phyloP scores from a whole-genome alignment of 352 stramenopile genomes.

The Globisporangium barbulae region DNA sequence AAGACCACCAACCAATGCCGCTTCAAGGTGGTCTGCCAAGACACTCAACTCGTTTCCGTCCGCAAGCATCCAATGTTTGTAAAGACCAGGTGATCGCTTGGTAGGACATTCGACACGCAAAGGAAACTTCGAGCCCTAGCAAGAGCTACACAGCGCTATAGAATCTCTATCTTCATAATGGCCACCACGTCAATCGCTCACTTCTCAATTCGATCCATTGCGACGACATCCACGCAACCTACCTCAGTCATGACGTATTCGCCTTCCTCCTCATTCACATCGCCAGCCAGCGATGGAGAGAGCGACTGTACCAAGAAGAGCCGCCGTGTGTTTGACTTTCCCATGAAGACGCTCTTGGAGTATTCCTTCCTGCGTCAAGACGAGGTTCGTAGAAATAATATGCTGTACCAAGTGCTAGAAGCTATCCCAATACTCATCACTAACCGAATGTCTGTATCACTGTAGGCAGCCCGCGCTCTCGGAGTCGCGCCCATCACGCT shows the following conservation, averaged over 20 bases:
- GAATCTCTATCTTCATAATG: background rate
- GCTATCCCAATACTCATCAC: too few species aligned
- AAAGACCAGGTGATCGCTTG: background rate
- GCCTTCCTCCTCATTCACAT: background rate
- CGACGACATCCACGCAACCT: background rate
- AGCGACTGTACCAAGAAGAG: conserved; percentile 28
- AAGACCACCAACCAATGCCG: background rate
- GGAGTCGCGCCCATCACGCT: conserved; percentile 55
- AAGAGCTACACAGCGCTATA: background rate
- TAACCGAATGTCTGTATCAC: background rate
- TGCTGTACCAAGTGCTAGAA: too few species aligned
- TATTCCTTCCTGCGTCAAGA: conserved; percentile 51
- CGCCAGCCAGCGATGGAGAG: background rate
- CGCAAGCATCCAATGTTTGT: background rate
- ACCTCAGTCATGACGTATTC: background rate
- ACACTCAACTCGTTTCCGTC: background rate
- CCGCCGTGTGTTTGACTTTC: conserved; percentile 46
- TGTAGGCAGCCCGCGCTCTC: conserved; percentile 34
- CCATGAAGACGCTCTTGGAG: conserved; percentile 29
- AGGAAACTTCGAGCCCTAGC: background rate
- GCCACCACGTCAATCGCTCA: background rate
- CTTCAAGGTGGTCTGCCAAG: background rate
- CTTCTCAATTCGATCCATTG: conserved; percentile 3
- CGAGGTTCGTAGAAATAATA: conserved; percentile 19
- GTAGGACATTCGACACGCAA: background rate